Evolutionary conservation across 225 moss, liverwort and hornwort genomes (phyloP), one percentile per base, ranked within the genome.

Genomic region (Antitrichia curtipendula): DNA sequence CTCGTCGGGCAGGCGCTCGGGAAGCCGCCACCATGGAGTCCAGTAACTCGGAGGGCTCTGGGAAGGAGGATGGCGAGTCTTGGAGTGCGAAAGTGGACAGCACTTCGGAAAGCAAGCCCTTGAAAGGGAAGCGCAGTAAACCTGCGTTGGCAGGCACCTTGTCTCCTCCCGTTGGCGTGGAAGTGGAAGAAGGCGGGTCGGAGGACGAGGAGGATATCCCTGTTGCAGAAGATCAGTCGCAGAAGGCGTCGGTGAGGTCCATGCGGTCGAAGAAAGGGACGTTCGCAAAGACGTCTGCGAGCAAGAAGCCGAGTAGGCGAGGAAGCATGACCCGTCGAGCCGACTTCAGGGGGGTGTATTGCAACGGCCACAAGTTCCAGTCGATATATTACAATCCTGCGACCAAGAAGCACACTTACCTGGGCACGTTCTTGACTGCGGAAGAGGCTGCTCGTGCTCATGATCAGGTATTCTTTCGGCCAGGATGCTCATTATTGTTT

Each of bases 361-460:
- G 96, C 83, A 95, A 95, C 79, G 97, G 97, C 40, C 95, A 95
- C 59, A 97, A 96, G 89, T 97, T 93, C 81, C 95, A 95, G 93
- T 93, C 96, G 24, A 96, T 97, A 41, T 97, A 95, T 70, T 95
- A 95, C 87, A 95, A 97, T 78, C 94, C 95, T 49, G 93, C 92
- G 45, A 95, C 95, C 19, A 97, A 97, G 86, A 95, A 94, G 87
- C 95, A 93, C 86, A 95, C 92, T 50, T 97, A 95, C 75, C 88
- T 96, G 57, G 96, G 96, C 89, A 95, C 97, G 12, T 97, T 94
- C 85, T 82, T 90, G 74, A 95, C 96, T 87, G 95, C 96, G 6
- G 95, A 94, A 85, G 97, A 95, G 82, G 97, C 97, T 75, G 97
- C 96, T 82, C 91, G 92, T 75, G 97, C 93, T 57, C 95, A 96